These are phyloP conservation scores for Xylaria sp. DNA, from an alignment of 2,329 filamentous ascomycete genomes.

Conservation along the genomic window DNA sequence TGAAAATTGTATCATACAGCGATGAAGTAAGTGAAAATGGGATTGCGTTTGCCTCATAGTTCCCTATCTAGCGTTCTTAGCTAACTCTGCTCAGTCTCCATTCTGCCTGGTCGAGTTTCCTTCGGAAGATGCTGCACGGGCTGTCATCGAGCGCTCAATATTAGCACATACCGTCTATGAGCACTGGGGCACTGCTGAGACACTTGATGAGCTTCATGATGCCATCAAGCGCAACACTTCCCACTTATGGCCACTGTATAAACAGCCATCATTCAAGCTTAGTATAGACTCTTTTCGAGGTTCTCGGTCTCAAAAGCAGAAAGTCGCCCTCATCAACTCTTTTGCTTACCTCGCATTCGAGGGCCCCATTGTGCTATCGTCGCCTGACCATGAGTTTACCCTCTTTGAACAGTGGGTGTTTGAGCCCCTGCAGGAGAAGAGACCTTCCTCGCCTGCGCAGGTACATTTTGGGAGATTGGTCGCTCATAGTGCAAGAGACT, in stretches of 20 bases:
- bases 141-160: conserved; percentile 80
- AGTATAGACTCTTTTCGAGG: conserved; percentile 84
- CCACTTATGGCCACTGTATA: conserved; percentile 75
- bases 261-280: conserved; percentile 80
- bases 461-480: conserved; percentile 80
- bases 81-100: conserved; percentile 71
- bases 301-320: conserved; percentile 70
- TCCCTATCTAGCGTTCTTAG: conserved; percentile 36
- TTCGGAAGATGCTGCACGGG: conserved; percentile 71
- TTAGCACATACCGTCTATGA: conserved; percentile 87
- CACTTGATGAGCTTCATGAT: conserved; percentile 75
- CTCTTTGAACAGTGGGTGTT: conserved; percentile 85
- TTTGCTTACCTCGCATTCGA: conserved; percentile 83
- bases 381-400: conserved; percentile 78
- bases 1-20: conserved; percentile 81
- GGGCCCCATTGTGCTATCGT: conserved; percentile 81
- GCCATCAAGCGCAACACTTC: conserved; percentile 69
- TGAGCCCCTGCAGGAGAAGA: conserved; percentile 59
- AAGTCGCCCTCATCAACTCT: conserved; percentile 81
- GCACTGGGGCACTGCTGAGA: conserved; percentile 81
- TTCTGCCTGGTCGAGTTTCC: conserved; percentile 82
- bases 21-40: conserved; percentile 68
- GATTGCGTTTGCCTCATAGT: not conserved
- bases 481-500: conserved; percentile 72
- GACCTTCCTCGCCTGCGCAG: conserved; percentile 63